phyloP scores from a whole-genome alignment of 1,284 basidiomycete genomes.

The Pseudozyma pruni region DNA sequence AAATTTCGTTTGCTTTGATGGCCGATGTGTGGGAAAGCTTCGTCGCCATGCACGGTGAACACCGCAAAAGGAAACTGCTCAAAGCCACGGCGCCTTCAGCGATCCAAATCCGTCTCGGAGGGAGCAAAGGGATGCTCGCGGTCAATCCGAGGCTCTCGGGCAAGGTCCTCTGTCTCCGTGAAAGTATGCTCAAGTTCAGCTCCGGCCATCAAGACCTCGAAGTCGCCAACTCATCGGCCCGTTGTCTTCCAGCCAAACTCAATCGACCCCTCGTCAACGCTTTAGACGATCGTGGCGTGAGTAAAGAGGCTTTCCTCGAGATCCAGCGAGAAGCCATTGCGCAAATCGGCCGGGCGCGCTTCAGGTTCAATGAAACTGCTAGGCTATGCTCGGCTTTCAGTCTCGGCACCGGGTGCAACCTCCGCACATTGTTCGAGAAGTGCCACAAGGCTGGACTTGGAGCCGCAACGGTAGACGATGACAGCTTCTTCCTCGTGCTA shows the following conservation, averaged over 20 bases:
- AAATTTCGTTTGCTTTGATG: conserved; percentile 38
- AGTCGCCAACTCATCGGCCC: conserved; percentile 23
- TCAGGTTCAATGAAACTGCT: conserved; percentile 24
- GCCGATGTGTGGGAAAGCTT: conserved; percentile 31
- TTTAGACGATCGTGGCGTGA: conserved; percentile 24
- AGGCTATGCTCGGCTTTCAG: conserved; percentile 23
- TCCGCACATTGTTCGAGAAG: conserved; percentile 25
- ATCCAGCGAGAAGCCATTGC: conserved; percentile 32
- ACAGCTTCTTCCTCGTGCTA: conserved; percentile 32
- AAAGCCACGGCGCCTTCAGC: conserved; percentile 30
- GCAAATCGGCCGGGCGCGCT: conserved; percentile 19
- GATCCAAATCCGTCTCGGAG: conserved; percentile 39
- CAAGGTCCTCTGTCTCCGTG: conserved; percentile 17
- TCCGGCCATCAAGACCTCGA: conserved; percentile 31
- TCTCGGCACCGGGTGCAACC: conserved; percentile 31
- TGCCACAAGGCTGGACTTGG: conserved; percentile 21
- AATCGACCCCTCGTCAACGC: conserved; percentile 47
- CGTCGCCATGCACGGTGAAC: conserved; percentile 21
- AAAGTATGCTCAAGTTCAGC: conserved; percentile 30
- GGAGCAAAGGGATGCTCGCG: conserved; percentile 35
- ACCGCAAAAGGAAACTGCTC: conserved; percentile 17
- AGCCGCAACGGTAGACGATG: conserved; percentile 4
- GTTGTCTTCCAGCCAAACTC: conserved; percentile 25
- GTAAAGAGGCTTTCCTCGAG: conserved; percentile 5
- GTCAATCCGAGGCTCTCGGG: conserved; percentile 32